phyloP scores from a whole-genome alignment of 441 rosid genomes.

The Isatis lusitanica region DNA sequence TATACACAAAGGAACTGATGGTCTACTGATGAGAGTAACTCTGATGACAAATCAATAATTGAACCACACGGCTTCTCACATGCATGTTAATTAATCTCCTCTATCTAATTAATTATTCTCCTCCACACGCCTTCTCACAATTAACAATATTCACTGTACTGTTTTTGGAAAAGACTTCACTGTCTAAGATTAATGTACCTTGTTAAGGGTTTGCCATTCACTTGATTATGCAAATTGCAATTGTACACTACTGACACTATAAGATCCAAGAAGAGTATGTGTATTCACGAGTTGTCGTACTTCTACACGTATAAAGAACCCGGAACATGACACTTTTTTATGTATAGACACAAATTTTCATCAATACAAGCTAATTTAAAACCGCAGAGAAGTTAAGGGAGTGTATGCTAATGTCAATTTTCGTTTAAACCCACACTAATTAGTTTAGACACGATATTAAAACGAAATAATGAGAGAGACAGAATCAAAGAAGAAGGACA shows the following conservation, averaged over 20 bases:
- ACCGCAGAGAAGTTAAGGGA: not conserved
- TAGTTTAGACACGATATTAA: not conserved
- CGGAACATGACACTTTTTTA: not conserved
- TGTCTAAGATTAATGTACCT: not conserved
- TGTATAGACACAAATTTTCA: not conserved
- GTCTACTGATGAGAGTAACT: not conserved
- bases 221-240: not conserved
- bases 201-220: not conserved
- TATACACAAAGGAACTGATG: not conserved
- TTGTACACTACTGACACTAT: not conserved
- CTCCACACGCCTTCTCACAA: not conserved
- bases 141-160: not conserved
- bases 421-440: not conserved
- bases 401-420: not conserved
- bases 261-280: not conserved
- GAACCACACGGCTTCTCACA: slow-evolving; percentile 2
- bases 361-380: not conserved
- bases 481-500: slow-evolving; percentile 8
- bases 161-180: not conserved
- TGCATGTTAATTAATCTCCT: not conserved
- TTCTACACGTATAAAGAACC: not conserved
- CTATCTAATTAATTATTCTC: too few species aligned
- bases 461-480: not conserved
- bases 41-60: not conserved
- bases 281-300: not conserved